phyloP scores from a whole-genome alignment of 106 monocot genomes.

The Phalaenopsis equestris region DNA sequence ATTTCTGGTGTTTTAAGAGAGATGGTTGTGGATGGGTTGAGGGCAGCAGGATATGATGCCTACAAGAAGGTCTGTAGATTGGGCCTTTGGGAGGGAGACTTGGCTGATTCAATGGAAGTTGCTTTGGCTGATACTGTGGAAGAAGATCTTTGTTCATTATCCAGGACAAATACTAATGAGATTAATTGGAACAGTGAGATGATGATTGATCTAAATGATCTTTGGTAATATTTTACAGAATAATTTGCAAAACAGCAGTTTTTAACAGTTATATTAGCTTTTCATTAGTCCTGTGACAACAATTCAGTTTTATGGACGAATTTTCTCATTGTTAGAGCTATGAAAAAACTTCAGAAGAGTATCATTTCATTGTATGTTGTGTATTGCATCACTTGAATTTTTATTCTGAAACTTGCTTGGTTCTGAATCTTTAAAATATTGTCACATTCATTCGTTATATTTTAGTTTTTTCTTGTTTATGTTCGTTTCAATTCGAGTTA shows the following conservation, averaged over 20 bases:
- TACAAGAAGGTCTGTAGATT: conserved; percentile 56
- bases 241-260: background rate
- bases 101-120: conserved; percentile 66
- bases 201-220: conserved; percentile 45
- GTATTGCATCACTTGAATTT: background rate
- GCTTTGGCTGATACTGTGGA: conserved; percentile 8
- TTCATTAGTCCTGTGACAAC: background rate
- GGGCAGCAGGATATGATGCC: conserved; percentile 48
- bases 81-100: conserved; percentile 50
- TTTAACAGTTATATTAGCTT: background rate
- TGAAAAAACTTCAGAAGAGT: background rate
- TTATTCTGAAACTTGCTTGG: too few relatives aligned
- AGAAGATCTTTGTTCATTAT: conserved; percentile 2
- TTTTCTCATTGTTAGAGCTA: background rate
- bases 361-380: background rate
- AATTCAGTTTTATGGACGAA: background rate
- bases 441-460: too few relatives aligned
- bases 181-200: conserved; percentile 42
- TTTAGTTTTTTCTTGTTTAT: too few relatives aligned
- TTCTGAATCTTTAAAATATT: too few relatives aligned
- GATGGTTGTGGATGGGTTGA: conserved; percentile 48
- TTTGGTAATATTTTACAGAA: conserved; percentile 19
- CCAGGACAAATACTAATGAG: conserved; percentile 19
- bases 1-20: conserved; percentile 20
- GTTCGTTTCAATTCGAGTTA: too few relatives aligned